phyloP scores from a whole-genome alignment of 768 basidiomycete species.

The Phylloporus sp. region DNA sequence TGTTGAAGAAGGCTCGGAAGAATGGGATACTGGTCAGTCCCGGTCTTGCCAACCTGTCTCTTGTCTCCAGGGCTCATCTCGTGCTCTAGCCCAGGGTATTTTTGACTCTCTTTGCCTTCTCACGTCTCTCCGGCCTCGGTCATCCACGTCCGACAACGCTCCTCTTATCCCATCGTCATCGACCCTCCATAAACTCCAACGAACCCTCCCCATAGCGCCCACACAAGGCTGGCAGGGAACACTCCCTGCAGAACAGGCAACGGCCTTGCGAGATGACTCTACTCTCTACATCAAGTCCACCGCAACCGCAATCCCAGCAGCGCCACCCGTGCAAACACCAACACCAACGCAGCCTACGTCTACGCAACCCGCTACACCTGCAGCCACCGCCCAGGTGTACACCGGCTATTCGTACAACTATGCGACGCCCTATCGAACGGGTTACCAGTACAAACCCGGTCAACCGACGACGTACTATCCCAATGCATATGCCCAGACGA shows the following conservation, averaged over 20 bases:
- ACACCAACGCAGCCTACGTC: conserved; percentile 26
- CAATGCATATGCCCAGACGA: conserved; percentile 24
- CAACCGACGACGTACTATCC: conserved; percentile 34
- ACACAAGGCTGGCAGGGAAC: conserved; percentile 73
- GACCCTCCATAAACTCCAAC: conserved; percentile 67
- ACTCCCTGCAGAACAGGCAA: conserved; percentile 50
- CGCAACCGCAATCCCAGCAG: conserved; percentile 31
- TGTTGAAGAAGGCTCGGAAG: conserved; percentile 69
- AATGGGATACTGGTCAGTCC: conserved; percentile 75
- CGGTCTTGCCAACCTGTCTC: conserved; percentile 1
- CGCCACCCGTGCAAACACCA: conserved; percentile 33
- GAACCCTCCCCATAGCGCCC: conserved; percentile 58
- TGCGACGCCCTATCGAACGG: conserved; percentile 29
- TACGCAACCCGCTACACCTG: conserved; percentile 21
- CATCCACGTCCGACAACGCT: conserved; percentile 35
- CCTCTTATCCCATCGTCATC: conserved; percentile 61
- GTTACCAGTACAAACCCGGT: conserved; percentile 37
- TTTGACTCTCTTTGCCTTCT: conserved; percentile 65
- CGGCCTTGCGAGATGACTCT: conserved; percentile 70
- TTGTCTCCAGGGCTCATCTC: conserved; percentile 8
- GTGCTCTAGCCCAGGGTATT: conserved; percentile 63
- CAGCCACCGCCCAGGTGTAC: conserved; percentile 28
- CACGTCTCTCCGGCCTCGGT: conserved; percentile 67
- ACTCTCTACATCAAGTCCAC: conserved; percentile 63
- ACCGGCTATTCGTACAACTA: conserved; percentile 36